phyloP scores from a whole-genome alignment of 2,329 filamentous ascomycete genomes.

The Microdochium bolleyi region DNA sequence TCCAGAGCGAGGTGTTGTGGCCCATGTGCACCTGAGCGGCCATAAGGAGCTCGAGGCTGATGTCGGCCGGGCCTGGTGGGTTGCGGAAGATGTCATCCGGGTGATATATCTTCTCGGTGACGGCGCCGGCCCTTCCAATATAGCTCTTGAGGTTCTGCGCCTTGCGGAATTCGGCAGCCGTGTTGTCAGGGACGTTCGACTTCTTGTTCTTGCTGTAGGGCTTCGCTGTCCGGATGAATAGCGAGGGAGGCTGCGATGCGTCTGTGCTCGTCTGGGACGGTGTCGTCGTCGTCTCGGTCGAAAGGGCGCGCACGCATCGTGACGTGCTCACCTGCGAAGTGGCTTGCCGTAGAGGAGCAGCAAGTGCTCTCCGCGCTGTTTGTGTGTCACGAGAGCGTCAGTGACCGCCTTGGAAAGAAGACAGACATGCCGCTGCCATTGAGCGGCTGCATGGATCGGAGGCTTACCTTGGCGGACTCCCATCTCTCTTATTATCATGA shows the following conservation, averaged over 20 bases:
- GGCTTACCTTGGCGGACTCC: slow-evolving; percentile 18
- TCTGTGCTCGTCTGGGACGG: slow-evolving; percentile 6
- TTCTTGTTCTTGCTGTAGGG: slow-evolving; percentile 7
- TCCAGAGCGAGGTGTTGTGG: slow-evolving; percentile 87
- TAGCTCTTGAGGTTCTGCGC: slow-evolving; percentile 32
- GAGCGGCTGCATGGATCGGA: background rate
- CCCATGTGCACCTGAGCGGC: slow-evolving; percentile 84
- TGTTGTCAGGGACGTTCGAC: slow-evolving; percentile 14
- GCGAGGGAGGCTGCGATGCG: background rate
- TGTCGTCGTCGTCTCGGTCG: slow-evolving; percentile 26
- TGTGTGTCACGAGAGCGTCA: slow-evolving; percentile 28
- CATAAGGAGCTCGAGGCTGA: slow-evolving; percentile 86
- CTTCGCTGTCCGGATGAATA: slow-evolving; percentile 2
- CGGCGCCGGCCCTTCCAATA: slow-evolving; percentile 40
- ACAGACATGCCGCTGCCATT: too few relatives aligned
- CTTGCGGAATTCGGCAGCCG: slow-evolving; percentile 26
- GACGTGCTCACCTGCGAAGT: background rate
- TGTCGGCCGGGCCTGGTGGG: slow-evolving; percentile 69
- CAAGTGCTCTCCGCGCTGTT: slow-evolving; percentile 35
- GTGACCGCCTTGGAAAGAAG: slow-evolving; percentile 10
- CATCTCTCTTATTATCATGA: slow-evolving; percentile 24
- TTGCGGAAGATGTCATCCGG: slow-evolving; percentile 59
- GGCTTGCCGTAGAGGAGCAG: slow-evolving; percentile 26
- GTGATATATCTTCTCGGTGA: slow-evolving; percentile 48
- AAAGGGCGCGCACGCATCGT: slow-evolving; percentile 28